Conservation (phyloP, 2,329 filamentous ascomycete genomes). For the Neurospora sp. region DNA sequence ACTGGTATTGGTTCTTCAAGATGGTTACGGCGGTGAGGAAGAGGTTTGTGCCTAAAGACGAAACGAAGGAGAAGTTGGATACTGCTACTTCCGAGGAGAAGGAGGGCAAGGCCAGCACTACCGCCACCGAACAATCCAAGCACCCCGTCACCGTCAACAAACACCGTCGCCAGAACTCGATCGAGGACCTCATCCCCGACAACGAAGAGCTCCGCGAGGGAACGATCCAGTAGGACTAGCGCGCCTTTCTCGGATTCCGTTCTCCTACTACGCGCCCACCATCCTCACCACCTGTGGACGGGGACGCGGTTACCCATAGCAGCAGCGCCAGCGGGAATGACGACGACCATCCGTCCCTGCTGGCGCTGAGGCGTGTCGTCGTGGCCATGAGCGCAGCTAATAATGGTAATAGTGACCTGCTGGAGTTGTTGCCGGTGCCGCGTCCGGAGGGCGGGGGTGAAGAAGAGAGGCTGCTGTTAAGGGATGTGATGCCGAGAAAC, state of each 20-base stretch:
- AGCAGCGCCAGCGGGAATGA: neutral
- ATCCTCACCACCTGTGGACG: neutral
- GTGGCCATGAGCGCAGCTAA: neutral
- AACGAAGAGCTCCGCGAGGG: conserved; percentile 19
- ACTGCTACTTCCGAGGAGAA: neutral
- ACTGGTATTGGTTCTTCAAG: conserved; percentile 80
- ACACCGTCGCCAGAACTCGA: conserved; percentile 6
- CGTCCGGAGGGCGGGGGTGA: neutral
- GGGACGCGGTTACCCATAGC: neutral
- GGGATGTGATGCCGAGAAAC: neutral
- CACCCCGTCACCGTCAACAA: neutral
- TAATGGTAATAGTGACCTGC: neutral
- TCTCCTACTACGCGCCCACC: neutral
- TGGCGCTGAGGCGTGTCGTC: neutral
- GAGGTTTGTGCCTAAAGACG: conserved; percentile 49
- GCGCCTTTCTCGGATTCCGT: neutral
- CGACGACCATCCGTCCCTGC: neutral
- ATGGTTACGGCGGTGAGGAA: conserved; percentile 75
- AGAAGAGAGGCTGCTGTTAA: neutral
- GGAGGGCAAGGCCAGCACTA: neutral
- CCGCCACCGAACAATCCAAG: conserved; percentile 4
- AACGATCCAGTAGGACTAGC: conserved; percentile 15
- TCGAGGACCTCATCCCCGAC: conserved; percentile 19
- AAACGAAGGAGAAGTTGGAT: conserved; percentile 15
- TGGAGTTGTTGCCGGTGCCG: neutral